Base-by-base conservation (phyloP, 805 yeast species). In the Pichia paraexigua region DNA sequence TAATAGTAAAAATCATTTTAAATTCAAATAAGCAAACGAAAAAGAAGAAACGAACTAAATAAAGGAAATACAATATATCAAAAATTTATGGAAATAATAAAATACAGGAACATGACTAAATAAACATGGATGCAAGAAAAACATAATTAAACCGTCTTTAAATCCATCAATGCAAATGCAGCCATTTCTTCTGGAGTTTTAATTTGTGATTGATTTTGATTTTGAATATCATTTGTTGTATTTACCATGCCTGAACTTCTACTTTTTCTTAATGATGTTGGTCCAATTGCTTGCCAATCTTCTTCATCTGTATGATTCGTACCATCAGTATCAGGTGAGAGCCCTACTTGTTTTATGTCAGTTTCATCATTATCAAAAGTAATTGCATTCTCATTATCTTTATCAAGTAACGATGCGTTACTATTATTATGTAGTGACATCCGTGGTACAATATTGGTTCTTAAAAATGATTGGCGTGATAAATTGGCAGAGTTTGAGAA, bases 241-340 rank as follows among this genome's bases (percentile, higher is more conserved):
- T 41, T 56, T 2, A 55, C 50, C 18, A 56, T 49, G 18, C 57
- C 55, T 9, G 63, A 56, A 20, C 56, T 58, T 43, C 58, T 58
- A n/a, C 56, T 56, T 43, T 58, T 63, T 41, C 65, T 56, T 30
- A 89, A 70, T 43, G 79, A 71, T 40, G 78, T 83, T 0, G 97
- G 90, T 1, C 97, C 97, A 49, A 91, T 84, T 0, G 89, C 71
- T 55, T 83, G 86, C 99, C 99, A 92, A 67, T 92, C 98, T 67
- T 92, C 99, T 63, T 92, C 98, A 66, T 92, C 99, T 0, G 99
- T 92, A 48, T 53, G 59, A 61, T 88, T 95, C 43, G 82, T 76
- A 48, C 47, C 50, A 24, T 32, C 50, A 42, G 28, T 24, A 45
- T 45, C 40, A 45, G 45, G 35, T 11, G 45, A 27, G 6, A 17